Base-by-base conservation (phyloP, 2,329 filamentous ascomycete species). In the Colletotrichum sp. region DNA sequence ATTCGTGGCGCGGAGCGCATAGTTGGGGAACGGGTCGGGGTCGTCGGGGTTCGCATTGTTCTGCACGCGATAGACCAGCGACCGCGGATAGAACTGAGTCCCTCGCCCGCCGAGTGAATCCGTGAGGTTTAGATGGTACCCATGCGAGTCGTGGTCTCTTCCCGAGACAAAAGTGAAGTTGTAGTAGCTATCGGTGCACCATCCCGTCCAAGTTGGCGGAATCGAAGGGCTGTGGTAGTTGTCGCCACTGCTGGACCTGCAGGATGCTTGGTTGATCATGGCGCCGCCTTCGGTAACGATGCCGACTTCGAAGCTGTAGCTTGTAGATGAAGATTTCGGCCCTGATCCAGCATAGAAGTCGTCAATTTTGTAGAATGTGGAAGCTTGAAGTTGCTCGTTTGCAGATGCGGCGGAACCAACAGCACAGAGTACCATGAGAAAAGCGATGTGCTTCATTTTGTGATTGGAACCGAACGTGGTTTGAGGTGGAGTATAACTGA, bases 401-500 rank as follows among this genome's bases (percentile, higher is more conserved):
- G 3, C 44, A 22, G 44, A 6, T 22, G 19, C 44, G 0, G 44
- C 44, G 44, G 44, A 49, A 49, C 19, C n/a, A 7, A 49, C 19
- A 7, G 3, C 44, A 49, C n/a, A 7, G 6, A 49, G 2, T 49
- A 49, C 2, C 3, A 49, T 49, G 19, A 49, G 1, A 13, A 12
- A n/a, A 7, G 3, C 11, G 3, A 22, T 49, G 3, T 1, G 11
- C 44, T 49, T 49, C 44, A 49, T 49, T 22, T 49, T 2, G 2
- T 22, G 3, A 7, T 22, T 19, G 11, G 11, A n/a, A 4, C 11
- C 9, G 19, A 19, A 49, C 19, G 3, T n/a, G 9, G n/a, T 7
- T 49, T 49, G n/a, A 1, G 0, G 1, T 22, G 44, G 8, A 49
- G 9, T n/a, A 19, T 2, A n/a, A 12, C 2, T 12, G 19, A 12